Evolutionary conservation across 139 green algal genomes (phyloP), one percentile per base, ranked within the genome.

Genomic region (Picochlorum sp.): DNA sequence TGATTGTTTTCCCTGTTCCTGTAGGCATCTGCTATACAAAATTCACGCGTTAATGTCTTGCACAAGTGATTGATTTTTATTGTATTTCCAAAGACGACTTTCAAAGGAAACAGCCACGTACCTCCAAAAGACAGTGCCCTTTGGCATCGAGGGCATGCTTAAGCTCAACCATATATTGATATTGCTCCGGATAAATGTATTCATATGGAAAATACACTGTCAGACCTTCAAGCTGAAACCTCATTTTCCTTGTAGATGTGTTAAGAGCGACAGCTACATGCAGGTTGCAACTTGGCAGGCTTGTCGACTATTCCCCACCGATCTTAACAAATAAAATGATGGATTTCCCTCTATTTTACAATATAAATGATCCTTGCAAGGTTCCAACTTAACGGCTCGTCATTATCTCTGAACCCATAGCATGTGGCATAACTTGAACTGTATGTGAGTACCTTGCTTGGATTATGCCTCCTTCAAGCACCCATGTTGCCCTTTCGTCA

Each of bases 1-100:
- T 96, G 72, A 98, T 96, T 47, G 93, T 99, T 79, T 99, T 99
- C 49, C 93, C 93, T 5, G 93, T 99, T 24, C 93, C 93, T 13
- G 93, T 99, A 47, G 93, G 93, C 93, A 99, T 99, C 84, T 95
- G 82, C 24, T 18, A 45, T 8, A 22, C 39, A 47, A 20, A n/a
- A n/a, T n/a, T n/a, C n/a, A n/a, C n/a, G n/a, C n/a, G n/a, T n/a
- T n/a, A n/a, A n/a, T 20, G 39, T 18, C 39, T 47, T 18, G 39
- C 9, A 47, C 50, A 13, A 1, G 13, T 51, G 8, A 8, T 26
- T 59, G 53, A 50, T 14, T 51, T 44, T 13, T 29, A 55, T 62
- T 54, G 31, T 50, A 6, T 47, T n/a, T 4, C 39, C 20, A 45
- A 18, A 47, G 50, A 50, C 18, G 22, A 47, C 39, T 14, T 6